phyloP scores from a whole-genome alignment of 768 basidiomycete genomes.

The Boletus rubropictus region DNA sequence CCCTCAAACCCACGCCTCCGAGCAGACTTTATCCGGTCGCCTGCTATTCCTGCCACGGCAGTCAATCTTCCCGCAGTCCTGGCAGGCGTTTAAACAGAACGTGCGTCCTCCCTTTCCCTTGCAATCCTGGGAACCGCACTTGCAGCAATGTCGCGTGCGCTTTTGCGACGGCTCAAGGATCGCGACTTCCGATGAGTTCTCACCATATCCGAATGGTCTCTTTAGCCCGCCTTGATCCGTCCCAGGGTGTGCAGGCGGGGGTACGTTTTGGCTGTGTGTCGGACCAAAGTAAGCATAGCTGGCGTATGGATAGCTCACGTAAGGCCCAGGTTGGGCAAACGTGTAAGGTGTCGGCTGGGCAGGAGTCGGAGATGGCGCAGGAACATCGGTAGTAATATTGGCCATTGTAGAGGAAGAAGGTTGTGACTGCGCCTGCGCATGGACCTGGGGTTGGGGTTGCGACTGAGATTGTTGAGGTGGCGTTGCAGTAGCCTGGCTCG shows the following conservation, averaged over 20 bases:
- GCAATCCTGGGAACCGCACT: conserved; percentile 76
- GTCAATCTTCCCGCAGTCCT: conserved; percentile 78
- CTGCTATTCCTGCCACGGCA: conserved; percentile 76
- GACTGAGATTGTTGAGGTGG: conserved; percentile 22
- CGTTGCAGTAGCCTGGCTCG: conserved; percentile 20
- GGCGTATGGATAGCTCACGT: conserved; percentile 35
- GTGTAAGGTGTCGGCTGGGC: conserved; percentile 28
- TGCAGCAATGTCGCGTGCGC: conserved; percentile 74
- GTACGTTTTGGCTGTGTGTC: conserved; percentile 18
- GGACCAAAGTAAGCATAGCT: conserved; percentile 30
- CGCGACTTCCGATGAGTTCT: conserved; percentile 20
- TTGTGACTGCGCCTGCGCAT: conserved; percentile 16
- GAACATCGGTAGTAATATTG: conserved; percentile 15
- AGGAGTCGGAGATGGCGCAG: conserved; percentile 16
- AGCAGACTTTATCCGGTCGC: conserved; percentile 69
- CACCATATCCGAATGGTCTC: conserved; percentile 26
- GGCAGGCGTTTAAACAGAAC: conserved; percentile 70
- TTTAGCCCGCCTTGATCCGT: conserved; percentile 26
- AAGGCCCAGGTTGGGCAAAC: conserved; percentile 28
- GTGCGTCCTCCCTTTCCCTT: conserved; percentile 76
- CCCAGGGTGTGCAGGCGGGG: conserved; percentile 22
- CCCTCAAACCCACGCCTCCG: conserved; percentile 44
- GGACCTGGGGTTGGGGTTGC: no score
- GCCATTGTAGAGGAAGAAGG: conserved; percentile 20
- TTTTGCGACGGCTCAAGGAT: conserved; percentile 42